These are phyloP conservation scores for Pleurotus djamor DNA, from an alignment of 768 basidiomycete species.

Conservation along the genomic window DNA sequence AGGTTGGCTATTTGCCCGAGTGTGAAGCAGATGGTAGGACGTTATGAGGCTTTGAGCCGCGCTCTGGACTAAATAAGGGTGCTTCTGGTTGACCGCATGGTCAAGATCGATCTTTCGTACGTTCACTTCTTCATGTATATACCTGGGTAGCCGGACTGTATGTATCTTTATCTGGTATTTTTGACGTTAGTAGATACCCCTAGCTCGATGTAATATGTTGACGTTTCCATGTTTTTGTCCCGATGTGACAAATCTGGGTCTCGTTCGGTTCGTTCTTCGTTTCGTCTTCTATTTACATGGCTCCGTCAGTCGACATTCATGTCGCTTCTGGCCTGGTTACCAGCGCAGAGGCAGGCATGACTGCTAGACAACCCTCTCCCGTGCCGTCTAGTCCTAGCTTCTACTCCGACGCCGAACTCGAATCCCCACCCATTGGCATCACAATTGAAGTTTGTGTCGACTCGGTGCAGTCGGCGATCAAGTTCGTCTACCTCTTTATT, in stretches of 20 bases:
- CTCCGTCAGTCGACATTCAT: background rate
- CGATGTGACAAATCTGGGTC: background rate
- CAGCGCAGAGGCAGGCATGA: background rate
- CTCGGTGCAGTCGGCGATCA: conserved; percentile 68
- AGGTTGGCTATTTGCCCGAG: conserved; percentile 69
- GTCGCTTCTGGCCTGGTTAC: conserved; percentile 2
- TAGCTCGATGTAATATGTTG: background rate
- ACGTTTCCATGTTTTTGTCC: background rate
- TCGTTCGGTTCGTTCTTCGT: background rate
- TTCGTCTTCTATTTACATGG: background rate
- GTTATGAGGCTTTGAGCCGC: conserved; percentile 47
- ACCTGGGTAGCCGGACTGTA: background rate
- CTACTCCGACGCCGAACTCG: background rate
- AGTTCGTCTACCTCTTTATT: conserved; percentile 36
- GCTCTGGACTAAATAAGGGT: conserved; percentile 1
- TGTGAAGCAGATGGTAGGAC: conserved; percentile 53
- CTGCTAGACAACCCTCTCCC: background rate
- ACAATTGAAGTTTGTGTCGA: conserved; percentile 73
- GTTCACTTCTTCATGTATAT: background rate
- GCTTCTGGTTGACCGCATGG: background rate
- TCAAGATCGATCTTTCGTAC: background rate
- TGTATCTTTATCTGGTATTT: background rate
- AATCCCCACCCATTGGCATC: conserved; percentile 9
- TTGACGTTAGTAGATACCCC: background rate
- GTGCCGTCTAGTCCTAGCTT: background rate